These are phyloP conservation scores for Colletotrichum sp. DNA, from an alignment of 2,329 filamentous ascomycete genomes.

Conservation along the genomic window DNA sequence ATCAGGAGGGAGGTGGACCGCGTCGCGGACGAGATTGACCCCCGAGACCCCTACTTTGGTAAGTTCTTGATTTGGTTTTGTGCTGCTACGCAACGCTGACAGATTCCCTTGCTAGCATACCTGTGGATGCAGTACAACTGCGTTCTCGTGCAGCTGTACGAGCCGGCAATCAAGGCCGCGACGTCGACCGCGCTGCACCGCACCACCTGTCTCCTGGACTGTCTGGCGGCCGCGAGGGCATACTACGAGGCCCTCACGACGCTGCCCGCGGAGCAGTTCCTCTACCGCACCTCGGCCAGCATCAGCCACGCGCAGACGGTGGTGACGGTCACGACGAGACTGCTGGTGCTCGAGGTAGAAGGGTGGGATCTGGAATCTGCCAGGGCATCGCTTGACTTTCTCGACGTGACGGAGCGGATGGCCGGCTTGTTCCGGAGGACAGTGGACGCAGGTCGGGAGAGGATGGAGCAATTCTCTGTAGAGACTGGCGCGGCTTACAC, in stretches of 20 bases:
- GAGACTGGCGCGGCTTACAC: not conserved
- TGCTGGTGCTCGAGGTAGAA: slow-evolving; percentile 20
- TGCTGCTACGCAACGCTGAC: not conserved
- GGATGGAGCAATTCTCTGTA: not conserved
- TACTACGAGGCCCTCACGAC: slow-evolving; percentile 37
- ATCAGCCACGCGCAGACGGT: not conserved
- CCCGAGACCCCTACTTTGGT: slow-evolving; percentile 23
- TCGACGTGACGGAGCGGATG: slow-evolving; percentile 7
- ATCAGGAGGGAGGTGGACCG: slow-evolving; percentile 37
- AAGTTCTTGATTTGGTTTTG: not conserved
- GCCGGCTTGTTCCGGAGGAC: not conserved
- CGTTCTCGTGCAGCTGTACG: slow-evolving; percentile 40
- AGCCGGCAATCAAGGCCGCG: slow-evolving; percentile 39
- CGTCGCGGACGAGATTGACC: slow-evolving; percentile 32
- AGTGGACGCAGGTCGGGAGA: not conserved
- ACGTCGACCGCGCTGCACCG: slow-evolving; percentile 29
- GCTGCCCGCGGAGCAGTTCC: slow-evolving; percentile 25
- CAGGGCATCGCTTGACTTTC: slow-evolving; percentile 16
- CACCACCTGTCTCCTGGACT: slow-evolving; percentile 37
- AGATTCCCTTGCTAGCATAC: not conserved
- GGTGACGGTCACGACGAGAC: slow-evolving; percentile 12
- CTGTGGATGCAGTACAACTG: slow-evolving; percentile 36
- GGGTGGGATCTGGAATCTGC: slow-evolving; percentile 20
- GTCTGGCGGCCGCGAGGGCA: slow-evolving; percentile 35
- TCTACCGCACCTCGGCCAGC: not conserved